Percentiles rank a stretch among this genome's conserved stretches.
Conservation (phyloP, 306 rosid genomes). For the Sicyos edulis region DNA sequence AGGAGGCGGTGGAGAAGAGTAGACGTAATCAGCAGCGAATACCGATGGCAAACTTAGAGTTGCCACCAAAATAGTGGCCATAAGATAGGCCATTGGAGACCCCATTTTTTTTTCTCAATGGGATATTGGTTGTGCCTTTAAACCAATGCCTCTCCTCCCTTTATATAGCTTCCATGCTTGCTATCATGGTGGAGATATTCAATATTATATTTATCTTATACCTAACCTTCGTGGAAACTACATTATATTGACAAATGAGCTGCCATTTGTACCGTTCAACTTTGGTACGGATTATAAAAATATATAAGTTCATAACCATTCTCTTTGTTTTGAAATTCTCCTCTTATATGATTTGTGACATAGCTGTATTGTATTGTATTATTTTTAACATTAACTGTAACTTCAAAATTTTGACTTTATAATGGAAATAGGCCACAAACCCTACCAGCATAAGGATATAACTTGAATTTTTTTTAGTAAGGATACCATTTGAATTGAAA, state of each 20-base stretch:
- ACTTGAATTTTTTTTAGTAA: too few relatives aligned
- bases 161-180: neutral
- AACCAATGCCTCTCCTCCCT: neutral
- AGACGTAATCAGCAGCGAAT: neutral
- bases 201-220: neutral
- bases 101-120: conserved; percentile 3
- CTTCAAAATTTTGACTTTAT: neutral
- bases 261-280: neutral
- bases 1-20: neutral
- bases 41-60: neutral
- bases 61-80: neutral
- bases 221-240: conserved; percentile 10
- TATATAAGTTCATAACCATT: neutral
- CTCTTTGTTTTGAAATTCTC: neutral
- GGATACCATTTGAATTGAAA: too few relatives aligned
- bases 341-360: neutral
- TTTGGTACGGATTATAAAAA: neutral
- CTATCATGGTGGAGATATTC: too few relatives aligned
- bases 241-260: neutral
- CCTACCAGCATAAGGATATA: too few relatives aligned
- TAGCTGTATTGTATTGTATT: neutral
- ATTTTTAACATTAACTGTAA: neutral
- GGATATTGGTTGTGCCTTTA: neutral
- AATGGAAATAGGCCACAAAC: too few relatives aligned
- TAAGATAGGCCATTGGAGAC: neutral